Evolutionary conservation across 257 asterid species (phyloP).

Genomic region (Solanum pinnatisectum): DNA sequence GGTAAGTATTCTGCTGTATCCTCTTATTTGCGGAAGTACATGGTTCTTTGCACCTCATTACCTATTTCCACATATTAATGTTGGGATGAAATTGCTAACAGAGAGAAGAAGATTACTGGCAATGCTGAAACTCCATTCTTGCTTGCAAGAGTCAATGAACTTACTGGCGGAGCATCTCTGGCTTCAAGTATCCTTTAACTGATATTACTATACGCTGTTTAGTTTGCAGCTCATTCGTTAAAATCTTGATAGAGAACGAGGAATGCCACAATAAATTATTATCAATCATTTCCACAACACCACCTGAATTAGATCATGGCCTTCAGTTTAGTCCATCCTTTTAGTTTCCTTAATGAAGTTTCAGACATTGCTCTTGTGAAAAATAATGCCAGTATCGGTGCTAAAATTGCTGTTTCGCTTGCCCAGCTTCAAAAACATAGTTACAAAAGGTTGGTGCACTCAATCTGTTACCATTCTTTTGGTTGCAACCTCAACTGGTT

Average conservation of each 20-base stretch:
- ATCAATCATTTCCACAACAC: neutral
- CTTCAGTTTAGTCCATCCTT: conserved; percentile 1
- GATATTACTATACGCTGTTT: neutral
- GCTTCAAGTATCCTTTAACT: conserved; percentile 70
- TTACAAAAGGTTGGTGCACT: neutral
- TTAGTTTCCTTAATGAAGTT: conserved; percentile 28
- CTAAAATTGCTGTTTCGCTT: conserved; percentile 75
- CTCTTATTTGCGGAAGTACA: conserved; percentile 2
- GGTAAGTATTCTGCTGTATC: conserved; percentile 29
- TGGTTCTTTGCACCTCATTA: neutral
- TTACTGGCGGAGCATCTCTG: conserved; percentile 93
- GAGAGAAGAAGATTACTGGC: conserved; percentile 76
- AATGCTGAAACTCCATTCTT: conserved; percentile 89
- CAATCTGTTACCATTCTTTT: neutral
- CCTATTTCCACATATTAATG: neutral
- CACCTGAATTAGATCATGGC: neutral
- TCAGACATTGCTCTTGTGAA: conserved; percentile 81
- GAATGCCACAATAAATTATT: neutral
- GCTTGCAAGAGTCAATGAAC: conserved; percentile 80
- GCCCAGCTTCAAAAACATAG: conserved; percentile 29
- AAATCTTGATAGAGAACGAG: neutral
- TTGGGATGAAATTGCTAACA: conserved; percentile 18
- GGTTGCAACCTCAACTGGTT: neutral
- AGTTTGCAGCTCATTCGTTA: neutral
- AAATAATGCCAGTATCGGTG: conserved; percentile 74